These are phyloP conservation scores for Meyerozyma smithsonii DNA, from an alignment of 1,139 yeast genomes.

Conservation along the genomic window DNA sequence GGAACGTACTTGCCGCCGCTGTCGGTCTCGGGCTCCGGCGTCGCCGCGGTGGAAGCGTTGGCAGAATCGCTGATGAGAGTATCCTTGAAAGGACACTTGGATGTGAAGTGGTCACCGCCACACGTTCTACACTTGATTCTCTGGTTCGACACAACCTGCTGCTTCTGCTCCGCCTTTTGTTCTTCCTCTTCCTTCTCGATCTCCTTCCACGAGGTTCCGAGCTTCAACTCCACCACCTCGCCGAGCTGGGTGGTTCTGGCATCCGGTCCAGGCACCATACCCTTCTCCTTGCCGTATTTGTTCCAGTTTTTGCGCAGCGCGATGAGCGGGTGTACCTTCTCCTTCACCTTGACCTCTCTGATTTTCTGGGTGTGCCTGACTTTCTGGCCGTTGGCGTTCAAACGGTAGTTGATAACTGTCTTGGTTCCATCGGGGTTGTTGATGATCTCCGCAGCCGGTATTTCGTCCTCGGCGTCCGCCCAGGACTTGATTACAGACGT, in stretches of 20 bases:
- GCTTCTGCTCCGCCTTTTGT: slow-evolving; percentile 49
- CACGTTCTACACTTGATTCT: slow-evolving; percentile 80
- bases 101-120: slow-evolving; percentile 85
- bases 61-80: slow-evolving; percentile 59
- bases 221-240: slow-evolving; percentile 68
- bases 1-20: slow-evolving; percentile 62
- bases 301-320: slow-evolving; percentile 71
- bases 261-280: slow-evolving; percentile 81
- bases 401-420: slow-evolving; percentile 74
- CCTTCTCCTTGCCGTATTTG: slow-evolving; percentile 73
- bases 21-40: slow-evolving; percentile 27
- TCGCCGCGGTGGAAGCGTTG: slow-evolving; percentile 27
- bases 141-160: slow-evolving; percentile 44
- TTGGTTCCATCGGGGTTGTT: slow-evolving; percentile 85
- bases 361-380: slow-evolving; percentile 84
- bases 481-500: slow-evolving; percentile 45
- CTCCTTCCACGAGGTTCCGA: slow-evolving; percentile 73
- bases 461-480: slow-evolving; percentile 68
- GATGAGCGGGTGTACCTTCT: slow-evolving; percentile 72
- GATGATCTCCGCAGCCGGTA: slow-evolving; percentile 65
- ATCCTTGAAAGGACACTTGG: slow-evolving; percentile 94
- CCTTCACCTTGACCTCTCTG: slow-evolving; percentile 71
- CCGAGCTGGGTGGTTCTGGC: slow-evolving; percentile 84
- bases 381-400: slow-evolving; percentile 77
- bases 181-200: slow-evolving; percentile 52